Conservation (phyloP, 108 stramenopile genomes). For the Craspedostauros australis region DNA sequence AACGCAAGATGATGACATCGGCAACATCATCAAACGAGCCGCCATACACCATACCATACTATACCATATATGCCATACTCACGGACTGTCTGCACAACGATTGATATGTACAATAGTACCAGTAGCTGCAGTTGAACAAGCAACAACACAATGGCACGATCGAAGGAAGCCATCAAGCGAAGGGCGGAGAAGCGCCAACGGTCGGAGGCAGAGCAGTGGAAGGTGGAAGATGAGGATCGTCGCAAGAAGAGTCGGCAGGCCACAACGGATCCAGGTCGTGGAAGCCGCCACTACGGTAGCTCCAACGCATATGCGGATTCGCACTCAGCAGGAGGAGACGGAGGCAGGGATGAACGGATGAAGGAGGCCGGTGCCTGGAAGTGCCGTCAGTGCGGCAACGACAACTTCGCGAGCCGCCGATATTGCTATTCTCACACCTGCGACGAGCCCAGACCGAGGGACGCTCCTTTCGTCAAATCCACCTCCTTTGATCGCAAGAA, state of each 20-base stretch:
- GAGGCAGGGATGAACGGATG: not conserved
- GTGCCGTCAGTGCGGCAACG: constrained; percentile 9
- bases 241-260: not conserved
- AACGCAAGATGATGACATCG: too few species aligned
- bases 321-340: not conserved
- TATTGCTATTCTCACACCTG: constrained; percentile 10
- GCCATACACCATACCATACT: too few species aligned
- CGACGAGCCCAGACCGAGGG: constrained; percentile 4
- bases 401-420: constrained; percentile 14
- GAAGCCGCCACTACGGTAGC: not conserved
- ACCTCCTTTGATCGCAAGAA: too few species aligned
- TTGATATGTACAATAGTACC: too few species aligned
- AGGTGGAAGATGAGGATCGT: constrained; percentile 12
- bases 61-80: too few species aligned
- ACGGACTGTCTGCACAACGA: too few species aligned
- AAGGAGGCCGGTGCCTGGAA: constrained; percentile 6
- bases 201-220: constrained; percentile 20
- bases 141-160: constrained; percentile 23
- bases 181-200: constrained; percentile 18
- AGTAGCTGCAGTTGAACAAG: too few species aligned
- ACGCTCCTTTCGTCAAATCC: too few species aligned
- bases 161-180: constrained; percentile 24
- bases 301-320: not conserved
- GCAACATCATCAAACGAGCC: too few species aligned
- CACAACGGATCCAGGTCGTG: not conserved